Evolutionary conservation across 768 basidiomycete genomes (phyloP), one percentile per base, ranked within the genome.

Genomic region (Cytidiella melzeri): DNA sequence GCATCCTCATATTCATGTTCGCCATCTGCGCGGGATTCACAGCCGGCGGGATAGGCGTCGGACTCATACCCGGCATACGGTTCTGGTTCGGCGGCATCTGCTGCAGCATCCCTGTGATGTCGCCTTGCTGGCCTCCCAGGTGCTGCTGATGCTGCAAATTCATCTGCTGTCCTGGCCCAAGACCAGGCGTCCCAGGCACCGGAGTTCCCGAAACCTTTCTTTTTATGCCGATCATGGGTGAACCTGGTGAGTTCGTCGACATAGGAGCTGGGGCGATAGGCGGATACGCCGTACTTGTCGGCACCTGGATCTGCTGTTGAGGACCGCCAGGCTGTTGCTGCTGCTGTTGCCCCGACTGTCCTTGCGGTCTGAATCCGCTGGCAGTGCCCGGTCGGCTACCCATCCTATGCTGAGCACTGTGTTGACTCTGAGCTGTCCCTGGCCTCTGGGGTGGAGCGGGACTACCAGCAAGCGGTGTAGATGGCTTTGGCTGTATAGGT

Each of bases 321-420:
- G 54, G 45, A 23, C 54, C 52, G 25, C 56, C 53, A 50, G 53
- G 55, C 11, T 25, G 55, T 27, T 54, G 47, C n/a, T 55, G 57
- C n/a, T 52, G 61, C 44, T 63, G 63, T 18, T 60, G 61, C 25
- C 55, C 58, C 3, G 58, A 58, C 26, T 64, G 65, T n/a, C n/a
- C n/a, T 28, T 64, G 61, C 26, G 56, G 60, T 0, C 26, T 47
- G 36, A 59, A 57, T 1, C 61, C 61, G 4, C 51, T 51, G 6
- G 66, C 57, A n/a, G 64, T 64, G 26, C 60, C 43, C 2, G 61
- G 58, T 34, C 64, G 62, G 30, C 63, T 61, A 40, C 59, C 61
- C 9, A 54, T 55, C 48, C 46, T 59, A 4, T 34, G 20, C 10
- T 15, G 26, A 11, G 28, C 36, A 4, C 55, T 60, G n/a, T 57